phyloP scores from a whole-genome alignment of 192 early-diverging fungal genomes.

The Backusella luteola region DNA sequence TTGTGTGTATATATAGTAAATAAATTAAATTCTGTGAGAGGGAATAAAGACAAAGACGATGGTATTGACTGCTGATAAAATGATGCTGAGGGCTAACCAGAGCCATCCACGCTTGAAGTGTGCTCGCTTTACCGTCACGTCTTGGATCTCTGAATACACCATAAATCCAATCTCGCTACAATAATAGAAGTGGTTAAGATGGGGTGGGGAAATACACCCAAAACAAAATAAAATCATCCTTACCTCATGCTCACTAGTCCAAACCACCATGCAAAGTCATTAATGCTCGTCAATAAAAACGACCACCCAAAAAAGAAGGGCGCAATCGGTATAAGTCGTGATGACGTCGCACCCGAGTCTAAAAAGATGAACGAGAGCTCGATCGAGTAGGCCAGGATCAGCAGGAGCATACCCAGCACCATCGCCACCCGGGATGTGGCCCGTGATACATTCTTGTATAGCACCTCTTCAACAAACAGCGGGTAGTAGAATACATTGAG shows the following conservation, averaged over 20 bases:
- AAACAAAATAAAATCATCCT: background rate
- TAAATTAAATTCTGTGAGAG: conserved; percentile 13
- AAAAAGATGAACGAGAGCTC: conserved; percentile 43
- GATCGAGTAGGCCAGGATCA: conserved; percentile 34
- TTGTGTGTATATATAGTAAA: background rate
- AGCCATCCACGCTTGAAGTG: conserved; percentile 22
- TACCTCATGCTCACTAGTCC: conserved; percentile 35
- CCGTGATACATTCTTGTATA: conserved; percentile 39
- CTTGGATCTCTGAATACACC: conserved; percentile 19
- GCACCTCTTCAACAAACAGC: conserved; percentile 36
- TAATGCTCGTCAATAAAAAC: conserved; percentile 30
- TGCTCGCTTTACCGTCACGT: conserved; percentile 12
- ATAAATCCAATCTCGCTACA: conserved; percentile 24
- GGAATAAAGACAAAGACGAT: conserved; percentile 29
- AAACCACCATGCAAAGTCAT: conserved; percentile 37
- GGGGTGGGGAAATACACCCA: background rate
- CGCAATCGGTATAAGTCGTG: conserved; percentile 31
- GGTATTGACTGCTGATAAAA: conserved; percentile 16
- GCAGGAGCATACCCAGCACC: conserved; percentile 20
- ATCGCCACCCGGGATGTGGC: conserved; percentile 19
- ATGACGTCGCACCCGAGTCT: conserved; percentile 13
- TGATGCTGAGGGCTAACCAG: background rate
- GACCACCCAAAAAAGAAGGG: conserved; percentile 39
- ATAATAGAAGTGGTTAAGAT: background rate
- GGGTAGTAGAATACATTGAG: conserved; percentile 46